Base-by-base conservation (phyloP, 2,329 filamentous ascomycete species). In the Cordyceps cateniannulata region DNA sequence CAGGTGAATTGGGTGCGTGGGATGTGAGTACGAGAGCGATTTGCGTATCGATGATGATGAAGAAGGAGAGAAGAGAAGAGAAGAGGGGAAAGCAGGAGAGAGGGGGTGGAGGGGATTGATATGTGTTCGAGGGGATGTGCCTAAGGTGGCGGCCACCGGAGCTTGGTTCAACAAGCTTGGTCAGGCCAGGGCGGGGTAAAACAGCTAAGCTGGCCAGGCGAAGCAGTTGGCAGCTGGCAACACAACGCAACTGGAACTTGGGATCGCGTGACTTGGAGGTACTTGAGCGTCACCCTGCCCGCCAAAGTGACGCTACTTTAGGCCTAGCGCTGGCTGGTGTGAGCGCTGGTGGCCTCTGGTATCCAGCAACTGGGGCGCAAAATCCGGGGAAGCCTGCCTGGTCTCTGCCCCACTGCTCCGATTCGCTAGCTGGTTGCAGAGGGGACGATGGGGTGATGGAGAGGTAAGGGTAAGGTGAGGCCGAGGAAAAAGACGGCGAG, bases 61-160 rank as follows among this genome's bases (percentile, higher is more conserved):
- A 64, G 63, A 45, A 64, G 61, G 64, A 65, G 64, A 65, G 65
- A 63, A 61, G 45, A 66, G 68, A 63, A 64, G 64, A 62, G 65
- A 63, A 63, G 62, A 59, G 29, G 55, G 20, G 51, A 62, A 48
- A 66, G 68, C n/a, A n/a, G n/a, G n/a, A n/a, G n/a, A n/a, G 68
- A 70, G 69, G 68, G 68, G 66, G 64, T 66, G 60, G 64, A 64
- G 66, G 49, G 68, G 65, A 62, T 69, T 71, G 67, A 71, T 72
- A 72, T 73, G 12, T 60, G 62, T 71, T 65, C 64, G 62, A 55
- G 64, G 65, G 47, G 65, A 62, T 45, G 62, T 59, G 60, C 63
- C 60, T 62, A 63, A 42, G 16, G 40, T 6, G 40, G 60, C 62
- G 63, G 64, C 59, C 54, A 49, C 62, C 57, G 35, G 50, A 64